phyloP scores from a whole-genome alignment of 345 rosid species.

The Mercurialis annua region DNA sequence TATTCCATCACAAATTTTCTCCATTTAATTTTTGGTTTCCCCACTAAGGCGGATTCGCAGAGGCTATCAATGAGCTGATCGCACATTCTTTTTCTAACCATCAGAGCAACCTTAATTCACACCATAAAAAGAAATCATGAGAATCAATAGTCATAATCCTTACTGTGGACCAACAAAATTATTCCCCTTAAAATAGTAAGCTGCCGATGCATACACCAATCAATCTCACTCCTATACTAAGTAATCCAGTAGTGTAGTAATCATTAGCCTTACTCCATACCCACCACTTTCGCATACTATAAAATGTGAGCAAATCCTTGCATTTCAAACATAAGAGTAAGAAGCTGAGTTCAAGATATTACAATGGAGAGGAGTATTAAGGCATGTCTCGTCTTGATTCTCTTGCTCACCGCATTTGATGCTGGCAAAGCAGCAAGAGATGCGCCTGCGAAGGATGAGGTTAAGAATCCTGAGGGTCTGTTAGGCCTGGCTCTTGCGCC shows the following conservation, averaged over 20 bases:
- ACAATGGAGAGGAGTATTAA: neutral
- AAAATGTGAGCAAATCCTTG: neutral
- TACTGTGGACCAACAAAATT: neutral
- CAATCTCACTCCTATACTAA: neutral
- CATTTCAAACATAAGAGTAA: neutral
- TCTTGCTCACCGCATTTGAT: neutral
- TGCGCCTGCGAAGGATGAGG: neutral
- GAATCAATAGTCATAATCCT: neutral
- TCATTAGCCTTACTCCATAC: no score
- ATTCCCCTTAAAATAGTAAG: neutral
- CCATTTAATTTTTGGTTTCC: no score
- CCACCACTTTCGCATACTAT: neutral
- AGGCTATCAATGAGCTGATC: no score
- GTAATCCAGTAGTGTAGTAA: neutral
- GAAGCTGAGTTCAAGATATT: neutral
- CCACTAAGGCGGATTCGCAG: no score
- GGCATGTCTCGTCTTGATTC: neutral
- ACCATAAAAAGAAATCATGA: no score
- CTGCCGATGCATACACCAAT: conserved; percentile 1
- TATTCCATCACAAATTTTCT: no score
- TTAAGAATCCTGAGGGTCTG: neutral
- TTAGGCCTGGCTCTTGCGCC: neutral
- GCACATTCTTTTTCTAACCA: no score
- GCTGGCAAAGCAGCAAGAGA: conserved; percentile 1
- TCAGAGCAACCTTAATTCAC: no score